These are phyloP conservation scores for Trametes hirsuta DNA, from an alignment of 1,284 basidiomycete genomes.

Conservation along the genomic window DNA sequence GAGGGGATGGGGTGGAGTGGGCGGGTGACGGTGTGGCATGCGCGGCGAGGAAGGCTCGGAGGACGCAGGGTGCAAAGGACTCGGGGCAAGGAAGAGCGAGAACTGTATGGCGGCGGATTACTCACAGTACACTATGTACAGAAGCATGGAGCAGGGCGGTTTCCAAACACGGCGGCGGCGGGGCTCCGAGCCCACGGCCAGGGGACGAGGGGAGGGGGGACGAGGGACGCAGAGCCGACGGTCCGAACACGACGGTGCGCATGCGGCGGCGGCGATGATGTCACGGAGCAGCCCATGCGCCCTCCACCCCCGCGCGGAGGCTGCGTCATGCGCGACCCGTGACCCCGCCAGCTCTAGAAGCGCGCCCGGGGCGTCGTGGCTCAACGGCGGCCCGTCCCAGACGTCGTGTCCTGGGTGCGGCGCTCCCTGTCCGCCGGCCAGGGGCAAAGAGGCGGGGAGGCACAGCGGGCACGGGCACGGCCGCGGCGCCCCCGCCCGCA, in stretches of 20 bases:
- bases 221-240: not conserved
- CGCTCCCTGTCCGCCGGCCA: too few relatives aligned
- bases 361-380: too few relatives aligned
- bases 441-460: too few relatives aligned
- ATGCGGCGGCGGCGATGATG: not conserved
- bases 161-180: slow-evolving; percentile 1
- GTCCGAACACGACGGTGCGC: not conserved
- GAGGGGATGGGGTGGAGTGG: too few relatives aligned
- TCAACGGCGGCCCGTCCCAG: too few relatives aligned
- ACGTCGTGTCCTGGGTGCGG: too few relatives aligned
- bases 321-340: not conserved
- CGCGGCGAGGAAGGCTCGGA: too few relatives aligned
- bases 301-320: not conserved
- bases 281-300: not conserved
- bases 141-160: not conserved
- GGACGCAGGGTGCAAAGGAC: too few relatives aligned
- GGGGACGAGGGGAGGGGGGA: not conserved
- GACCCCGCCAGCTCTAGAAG: not conserved
- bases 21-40: too few relatives aligned
- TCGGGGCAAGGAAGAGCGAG: too few relatives aligned
- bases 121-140: too few relatives aligned
- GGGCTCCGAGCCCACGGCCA: not conserved
- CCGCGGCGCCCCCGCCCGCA: not conserved
- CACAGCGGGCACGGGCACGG: not conserved
- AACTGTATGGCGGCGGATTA: too few relatives aligned